These are phyloP conservation scores for Emergomyces orientalis DNA, from an alignment of 2,329 filamentous ascomycete species.

Conservation along the genomic window DNA sequence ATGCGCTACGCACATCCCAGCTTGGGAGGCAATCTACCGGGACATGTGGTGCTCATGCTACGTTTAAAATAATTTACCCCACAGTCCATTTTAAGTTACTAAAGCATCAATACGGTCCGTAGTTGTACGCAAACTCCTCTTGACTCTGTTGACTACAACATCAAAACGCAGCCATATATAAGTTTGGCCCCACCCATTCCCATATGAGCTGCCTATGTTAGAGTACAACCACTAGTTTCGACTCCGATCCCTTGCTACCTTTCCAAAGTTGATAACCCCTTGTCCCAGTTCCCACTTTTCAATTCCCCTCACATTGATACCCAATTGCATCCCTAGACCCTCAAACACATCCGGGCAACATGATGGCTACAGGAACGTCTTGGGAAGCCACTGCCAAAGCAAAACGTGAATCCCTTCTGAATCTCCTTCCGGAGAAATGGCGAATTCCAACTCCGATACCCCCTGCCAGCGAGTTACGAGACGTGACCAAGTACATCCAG, in stretches of 20 bases:
- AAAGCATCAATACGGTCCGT: background rate
- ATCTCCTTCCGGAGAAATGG: constrained; percentile 51
- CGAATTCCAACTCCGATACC: constrained; percentile 40
- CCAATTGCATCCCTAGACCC: background rate
- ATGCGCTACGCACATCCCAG: background rate
- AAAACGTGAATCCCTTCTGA: constrained; percentile 47
- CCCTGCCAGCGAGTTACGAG: constrained; percentile 42
- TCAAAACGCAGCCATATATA: background rate
- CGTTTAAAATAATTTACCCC: background rate
- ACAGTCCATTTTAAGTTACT: background rate
- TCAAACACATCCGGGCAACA: background rate
- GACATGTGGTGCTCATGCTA: background rate
- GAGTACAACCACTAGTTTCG: background rate
- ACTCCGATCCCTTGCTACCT: background rate
- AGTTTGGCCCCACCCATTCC: background rate
- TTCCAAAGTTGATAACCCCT: background rate
- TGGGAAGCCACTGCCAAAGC: constrained; percentile 45
- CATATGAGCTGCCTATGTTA: background rate
- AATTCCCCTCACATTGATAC: background rate
- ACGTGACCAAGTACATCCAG: constrained; percentile 51
- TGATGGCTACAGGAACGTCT: constrained; percentile 16
- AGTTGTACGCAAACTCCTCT: background rate
- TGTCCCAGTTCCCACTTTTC: background rate
- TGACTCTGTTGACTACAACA: background rate
- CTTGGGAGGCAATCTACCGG: background rate